phyloP scores from a whole-genome alignment of 495 filamentous ascomycete genomes.

The Chaetomium cochliodes region DNA sequence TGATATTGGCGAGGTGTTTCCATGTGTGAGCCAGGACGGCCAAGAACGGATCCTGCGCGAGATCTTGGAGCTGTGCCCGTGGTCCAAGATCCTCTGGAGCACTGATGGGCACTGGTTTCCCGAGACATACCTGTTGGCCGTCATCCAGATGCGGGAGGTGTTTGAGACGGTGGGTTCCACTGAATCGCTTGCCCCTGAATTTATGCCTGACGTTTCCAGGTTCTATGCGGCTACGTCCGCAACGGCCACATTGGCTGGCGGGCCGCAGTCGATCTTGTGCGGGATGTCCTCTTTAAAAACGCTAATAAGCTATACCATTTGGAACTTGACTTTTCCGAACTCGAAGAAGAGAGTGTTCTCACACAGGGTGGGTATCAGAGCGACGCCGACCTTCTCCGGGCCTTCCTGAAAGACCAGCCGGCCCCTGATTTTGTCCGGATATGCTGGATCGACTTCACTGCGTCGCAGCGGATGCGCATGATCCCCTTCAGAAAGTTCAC shows the following conservation, averaged over 20 bases:
- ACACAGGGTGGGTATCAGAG: conserved; percentile 24
- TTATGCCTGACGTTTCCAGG: conserved; percentile 36
- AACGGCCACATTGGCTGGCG: conserved; percentile 54
- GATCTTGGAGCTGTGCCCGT: conserved; percentile 73
- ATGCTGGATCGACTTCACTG: conserved; percentile 79
- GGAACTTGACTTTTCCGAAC: conserved; percentile 43
- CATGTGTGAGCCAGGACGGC: conserved; percentile 73
- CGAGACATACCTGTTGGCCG: conserved; percentile 78
- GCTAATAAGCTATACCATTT: conserved; percentile 66
- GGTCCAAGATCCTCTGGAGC: conserved; percentile 78
- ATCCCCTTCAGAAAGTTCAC: conserved; percentile 66
- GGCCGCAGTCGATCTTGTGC: conserved; percentile 58
- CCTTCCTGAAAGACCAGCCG: conserved; percentile 64
- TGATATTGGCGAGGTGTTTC: conserved; percentile 85
- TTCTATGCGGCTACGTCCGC: conserved; percentile 61
- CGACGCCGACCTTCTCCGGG: conserved; percentile 49
- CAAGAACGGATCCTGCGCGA: conserved; percentile 73
- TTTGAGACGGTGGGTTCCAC: conserved; percentile 56
- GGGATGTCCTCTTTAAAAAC: conserved; percentile 67
- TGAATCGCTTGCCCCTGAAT: neutral
- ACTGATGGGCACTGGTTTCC: conserved; percentile 83
- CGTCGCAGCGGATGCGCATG: conserved; percentile 63
- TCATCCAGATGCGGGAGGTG: conserved; percentile 73
- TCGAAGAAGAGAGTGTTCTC: conserved; percentile 26
- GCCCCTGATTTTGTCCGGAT: conserved; percentile 69